A percentile compares a stretch with the other conserved stretches of the same genome.
Evolutionary conservation across 2,329 filamentous ascomycete genomes (phyloP).

Genomic region (Fusarium lateritium): DNA sequence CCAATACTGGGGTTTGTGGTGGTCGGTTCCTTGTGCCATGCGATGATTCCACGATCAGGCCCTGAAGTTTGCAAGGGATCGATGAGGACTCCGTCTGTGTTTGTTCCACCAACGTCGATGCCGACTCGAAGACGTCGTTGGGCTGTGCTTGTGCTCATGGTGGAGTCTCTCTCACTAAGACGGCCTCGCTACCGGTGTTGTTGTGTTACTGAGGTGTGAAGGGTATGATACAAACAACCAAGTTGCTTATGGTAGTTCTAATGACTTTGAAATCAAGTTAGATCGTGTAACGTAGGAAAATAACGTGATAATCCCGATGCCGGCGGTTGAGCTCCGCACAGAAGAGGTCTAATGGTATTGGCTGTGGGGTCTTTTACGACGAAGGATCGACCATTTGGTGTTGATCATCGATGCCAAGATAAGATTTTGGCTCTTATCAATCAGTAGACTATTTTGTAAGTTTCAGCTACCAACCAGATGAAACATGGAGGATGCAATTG

Average conservation of each 20-base stretch:
- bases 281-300: neutral
- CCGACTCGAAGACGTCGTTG: slow-evolving; percentile 58
- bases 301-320: neutral
- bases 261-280: neutral
- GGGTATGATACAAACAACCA: neutral
- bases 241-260: too few species aligned
- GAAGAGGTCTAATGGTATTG: neutral
- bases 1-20: slow-evolving; percentile 64
- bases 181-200: neutral
- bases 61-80: slow-evolving; percentile 57
- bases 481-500: neutral
- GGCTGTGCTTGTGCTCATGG: slow-evolving; percentile 21
- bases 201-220: neutral
- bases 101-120: slow-evolving; percentile 66
- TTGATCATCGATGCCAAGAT: slow-evolving; percentile 14
- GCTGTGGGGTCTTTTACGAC: slow-evolving; percentile 10
- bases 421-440: slow-evolving; percentile 23
- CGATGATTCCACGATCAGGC: slow-evolving; percentile 60
- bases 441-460: neutral
- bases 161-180: slow-evolving; percentile 1
- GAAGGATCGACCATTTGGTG: slow-evolving; percentile 15
- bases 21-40: slow-evolving; percentile 65
- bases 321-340: slow-evolving; percentile 19
- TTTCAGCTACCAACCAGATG: neutral
- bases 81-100: slow-evolving; percentile 68